Evolutionary conservation across 306 rosid species (phyloP).

Genomic region (Vicia villosa): DNA sequence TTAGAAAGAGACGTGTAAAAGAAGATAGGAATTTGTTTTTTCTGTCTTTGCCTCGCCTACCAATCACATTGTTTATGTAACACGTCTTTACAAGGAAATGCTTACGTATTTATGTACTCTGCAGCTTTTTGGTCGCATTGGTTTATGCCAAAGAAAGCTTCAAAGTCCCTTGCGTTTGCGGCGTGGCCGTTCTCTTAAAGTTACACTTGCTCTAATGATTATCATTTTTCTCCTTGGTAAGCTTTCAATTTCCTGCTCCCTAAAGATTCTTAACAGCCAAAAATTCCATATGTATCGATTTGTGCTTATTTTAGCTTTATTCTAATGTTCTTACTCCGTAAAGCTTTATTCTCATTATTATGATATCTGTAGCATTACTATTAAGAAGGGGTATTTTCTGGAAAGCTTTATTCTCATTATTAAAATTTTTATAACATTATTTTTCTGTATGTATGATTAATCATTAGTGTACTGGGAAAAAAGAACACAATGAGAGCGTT

Average conservation of each 20-base stretch:
- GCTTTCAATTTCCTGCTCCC: constrained; percentile 43
- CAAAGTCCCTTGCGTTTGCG: constrained; percentile 56
- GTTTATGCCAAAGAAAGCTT: constrained; percentile 56
- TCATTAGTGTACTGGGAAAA: too few species aligned
- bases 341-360: too few species aligned
- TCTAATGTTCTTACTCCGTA: neutral
- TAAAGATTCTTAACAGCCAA: constrained; percentile 7
- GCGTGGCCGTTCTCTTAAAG: constrained; percentile 65
- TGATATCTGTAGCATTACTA: too few species aligned
- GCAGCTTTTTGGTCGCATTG: constrained; percentile 57
- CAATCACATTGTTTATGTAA: neutral
- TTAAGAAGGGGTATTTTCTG: too few species aligned
- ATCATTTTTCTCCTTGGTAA: constrained; percentile 79
- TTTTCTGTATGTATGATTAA: too few species aligned
- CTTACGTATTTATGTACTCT: constrained; percentile 27
- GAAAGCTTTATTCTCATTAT: too few species aligned
- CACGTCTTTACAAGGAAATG: constrained; percentile 13
- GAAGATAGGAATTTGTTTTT: neutral
- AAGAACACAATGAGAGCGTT: too few species aligned
- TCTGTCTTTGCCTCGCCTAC: constrained; percentile 9
- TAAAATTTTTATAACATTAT: too few species aligned
- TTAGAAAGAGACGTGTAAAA: constrained; percentile 20
- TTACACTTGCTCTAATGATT: constrained; percentile 76
- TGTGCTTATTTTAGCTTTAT: constrained; percentile 8
- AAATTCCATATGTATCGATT: neutral